These are phyloP conservation scores for Perilla frutescens DNA, from an alignment of 257 asterid species.

Conservation along the genomic window DNA sequence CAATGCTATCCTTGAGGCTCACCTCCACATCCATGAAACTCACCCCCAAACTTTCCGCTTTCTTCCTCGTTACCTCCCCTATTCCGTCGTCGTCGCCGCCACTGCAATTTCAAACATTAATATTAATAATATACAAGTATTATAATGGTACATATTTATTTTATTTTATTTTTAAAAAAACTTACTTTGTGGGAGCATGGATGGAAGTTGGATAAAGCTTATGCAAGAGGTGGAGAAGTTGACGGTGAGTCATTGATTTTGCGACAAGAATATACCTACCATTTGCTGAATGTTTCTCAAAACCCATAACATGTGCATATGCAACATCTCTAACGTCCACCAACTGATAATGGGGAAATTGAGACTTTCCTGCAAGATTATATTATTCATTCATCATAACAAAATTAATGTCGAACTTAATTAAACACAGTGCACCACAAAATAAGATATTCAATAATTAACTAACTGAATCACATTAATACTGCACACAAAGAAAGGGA, in stretches of 20 bases:
- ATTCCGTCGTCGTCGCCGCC: neutral
- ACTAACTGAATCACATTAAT: too few species aligned
- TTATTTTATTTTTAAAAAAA: neutral
- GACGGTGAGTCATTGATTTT: too few species aligned
- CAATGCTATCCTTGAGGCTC: slow-evolving; percentile 44
- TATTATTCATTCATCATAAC: too few species aligned
- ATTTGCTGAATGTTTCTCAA: slow-evolving; percentile 66
- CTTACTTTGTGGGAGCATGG: slow-evolving; percentile 70
- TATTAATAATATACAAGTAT: too few species aligned
- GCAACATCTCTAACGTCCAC: slow-evolving; percentile 80
- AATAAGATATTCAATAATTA: too few species aligned
- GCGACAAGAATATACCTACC: slow-evolving; percentile 52
- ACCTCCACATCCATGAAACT: slow-evolving; percentile 41
- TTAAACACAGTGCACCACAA: too few species aligned
- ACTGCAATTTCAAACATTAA: neutral
- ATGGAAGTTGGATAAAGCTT: slow-evolving; percentile 56
- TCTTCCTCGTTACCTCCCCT: slow-evolving; percentile 41
- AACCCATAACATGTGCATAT: slow-evolving; percentile 70
- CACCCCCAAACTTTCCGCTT: slow-evolving; percentile 47
- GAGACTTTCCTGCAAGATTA: slow-evolving; percentile 30
- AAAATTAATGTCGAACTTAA: too few species aligned
- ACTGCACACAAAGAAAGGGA: too few species aligned
- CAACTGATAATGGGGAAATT: slow-evolving; percentile 33
- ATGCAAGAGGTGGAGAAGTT: slow-evolving; percentile 45
- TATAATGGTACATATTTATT: too few species aligned